Conservation (phyloP, 352 stramenopile genomes). For the Phytopythium cucurbitacearum region DNA sequence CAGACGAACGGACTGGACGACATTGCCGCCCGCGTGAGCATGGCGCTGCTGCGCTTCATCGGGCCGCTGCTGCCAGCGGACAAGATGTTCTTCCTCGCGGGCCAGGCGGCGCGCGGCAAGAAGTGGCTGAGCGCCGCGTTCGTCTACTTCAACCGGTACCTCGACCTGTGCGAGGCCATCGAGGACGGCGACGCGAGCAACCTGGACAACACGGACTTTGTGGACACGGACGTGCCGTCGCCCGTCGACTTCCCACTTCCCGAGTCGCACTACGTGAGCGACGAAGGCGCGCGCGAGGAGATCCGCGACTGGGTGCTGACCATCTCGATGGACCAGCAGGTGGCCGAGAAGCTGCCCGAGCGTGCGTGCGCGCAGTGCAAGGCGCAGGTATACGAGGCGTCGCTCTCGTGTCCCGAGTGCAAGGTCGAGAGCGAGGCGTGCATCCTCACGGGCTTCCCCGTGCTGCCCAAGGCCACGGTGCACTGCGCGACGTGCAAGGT, state of each 20-base stretch:
- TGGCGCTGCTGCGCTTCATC: slow-evolving; percentile 89
- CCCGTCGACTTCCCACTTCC: slow-evolving; percentile 74
- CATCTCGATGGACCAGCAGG: slow-evolving; percentile 94
- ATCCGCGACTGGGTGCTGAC: slow-evolving; percentile 94
- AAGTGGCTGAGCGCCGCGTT: slow-evolving; percentile 92
- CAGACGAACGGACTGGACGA: slow-evolving; percentile 47
- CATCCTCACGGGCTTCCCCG: slow-evolving; percentile 90
- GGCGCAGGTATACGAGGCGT: slow-evolving; percentile 86
- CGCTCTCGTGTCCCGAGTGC: slow-evolving; percentile 72
- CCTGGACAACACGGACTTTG: slow-evolving; percentile 93
- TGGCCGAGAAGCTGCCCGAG: slow-evolving; percentile 88
- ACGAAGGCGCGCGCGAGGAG: slow-evolving; percentile 88
- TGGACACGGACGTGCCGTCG: slow-evolving; percentile 89
- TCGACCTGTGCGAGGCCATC: slow-evolving; percentile 94
- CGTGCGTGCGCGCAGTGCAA: slow-evolving; percentile 68
- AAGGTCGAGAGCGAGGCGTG: slow-evolving; percentile 77
- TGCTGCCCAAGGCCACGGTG: slow-evolving; percentile 82
- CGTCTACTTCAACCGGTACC: slow-evolving; percentile 94
- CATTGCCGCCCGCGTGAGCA: slow-evolving; percentile 73
- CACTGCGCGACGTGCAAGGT: slow-evolving; percentile 88
- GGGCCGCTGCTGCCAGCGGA: slow-evolving; percentile 82
- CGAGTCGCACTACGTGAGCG: slow-evolving; percentile 68
- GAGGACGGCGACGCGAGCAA: slow-evolving; percentile 83
- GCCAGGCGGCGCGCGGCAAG: slow-evolving; percentile 68
- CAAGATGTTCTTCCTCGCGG: slow-evolving; percentile 94